Conservation (phyloP, 768 basidiomycete species). For the Tephrocybe rancida region DNA sequence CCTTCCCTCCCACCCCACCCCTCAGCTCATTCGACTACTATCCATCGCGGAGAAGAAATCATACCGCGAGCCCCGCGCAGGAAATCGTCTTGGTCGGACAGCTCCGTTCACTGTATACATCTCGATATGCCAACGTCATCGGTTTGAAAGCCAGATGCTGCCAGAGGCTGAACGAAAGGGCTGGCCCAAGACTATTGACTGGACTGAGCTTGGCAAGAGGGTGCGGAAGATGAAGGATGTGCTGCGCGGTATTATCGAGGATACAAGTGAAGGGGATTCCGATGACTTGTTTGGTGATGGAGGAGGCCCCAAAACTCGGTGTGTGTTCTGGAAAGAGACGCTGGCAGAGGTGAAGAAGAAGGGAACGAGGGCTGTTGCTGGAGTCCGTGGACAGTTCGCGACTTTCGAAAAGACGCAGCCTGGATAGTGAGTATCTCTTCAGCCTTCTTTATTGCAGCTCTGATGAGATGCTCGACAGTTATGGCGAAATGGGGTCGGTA, state of each 20-base stretch:
- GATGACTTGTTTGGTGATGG: conserved; percentile 17
- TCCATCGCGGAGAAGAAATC: conserved; percentile 55
- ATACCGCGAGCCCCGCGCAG: conserved; percentile 59
- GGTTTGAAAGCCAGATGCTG: conserved; percentile 72
- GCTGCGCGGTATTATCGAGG: conserved; percentile 54
- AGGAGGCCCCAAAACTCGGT: conserved; percentile 32
- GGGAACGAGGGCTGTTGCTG: conserved; percentile 65
- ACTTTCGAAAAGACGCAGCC: conserved; percentile 84
- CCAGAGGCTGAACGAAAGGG: conserved; percentile 71
- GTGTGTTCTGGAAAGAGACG: conserved; percentile 72
- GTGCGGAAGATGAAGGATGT: conserved; percentile 50
- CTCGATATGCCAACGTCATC: conserved; percentile 75
- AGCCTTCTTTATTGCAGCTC: not conserved
- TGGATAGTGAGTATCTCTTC: conserved; percentile 70
- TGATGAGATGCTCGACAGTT: conserved; percentile 47
- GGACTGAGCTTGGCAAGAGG: conserved; percentile 53
- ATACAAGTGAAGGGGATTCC: conserved; percentile 28
- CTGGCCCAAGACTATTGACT: conserved; percentile 79
- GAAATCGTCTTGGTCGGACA: conserved; percentile 65
- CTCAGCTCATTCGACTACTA: conserved; percentile 57
- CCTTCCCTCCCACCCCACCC: conserved; percentile 65
- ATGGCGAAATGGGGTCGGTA: conserved; percentile 83
- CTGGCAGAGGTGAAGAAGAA: conserved; percentile 63
- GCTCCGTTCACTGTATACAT: conserved; percentile 62
- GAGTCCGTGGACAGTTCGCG: conserved; percentile 74